Base-by-base conservation (phyloP, 73 alveolate species). In the Paramecium biaurelia region DNA sequence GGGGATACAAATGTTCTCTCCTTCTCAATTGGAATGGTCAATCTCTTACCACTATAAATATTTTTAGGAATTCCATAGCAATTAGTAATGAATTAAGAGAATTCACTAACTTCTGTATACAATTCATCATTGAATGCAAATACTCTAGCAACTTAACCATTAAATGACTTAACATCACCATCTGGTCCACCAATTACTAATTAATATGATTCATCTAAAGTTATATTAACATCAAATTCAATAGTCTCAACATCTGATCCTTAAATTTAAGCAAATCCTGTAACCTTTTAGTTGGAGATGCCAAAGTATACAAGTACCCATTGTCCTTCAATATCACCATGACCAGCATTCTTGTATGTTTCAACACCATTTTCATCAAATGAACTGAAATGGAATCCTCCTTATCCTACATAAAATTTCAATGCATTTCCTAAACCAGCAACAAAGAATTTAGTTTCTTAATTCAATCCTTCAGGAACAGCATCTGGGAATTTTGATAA, bases 101-200 rank as follows among this genome's bases (percentile, higher is more conserved):
- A 79, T 41, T 79, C 70, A 79, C 8, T 34, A 7, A 28, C 45
- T 21, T 32, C 32, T 43, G 63, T 41, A 24, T 43, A 41, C n/a
- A 79, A 38, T 23, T 79, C 76, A 79, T 79, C 90, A 47, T 41
- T 79, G 28, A 79, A 79, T 30, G 74, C 90, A 24, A 42, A 47
- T 14, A 79, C 72, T 79, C 90, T 79, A 26, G 90, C 90, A 43
- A 79, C 12, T 18, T 79, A 79, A 42, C 90, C 90, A 42, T 79
- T 41, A 24, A 79, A 43, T 41, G 90, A 79, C 23, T 41, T 41
- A 79, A 79, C 56, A 11, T 43, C 76, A 3, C 90, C 90, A 20
- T 45, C 56, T 23, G 70, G 41, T 79, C 90, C 90, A n/a, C 90
- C 90, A 14, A 79, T 24, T 1, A 20, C 45, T 4, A 74, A 35